phyloP scores from a whole-genome alignment of 2,329 filamentous ascomycete species.

The Cytospora chrysosperma region DNA sequence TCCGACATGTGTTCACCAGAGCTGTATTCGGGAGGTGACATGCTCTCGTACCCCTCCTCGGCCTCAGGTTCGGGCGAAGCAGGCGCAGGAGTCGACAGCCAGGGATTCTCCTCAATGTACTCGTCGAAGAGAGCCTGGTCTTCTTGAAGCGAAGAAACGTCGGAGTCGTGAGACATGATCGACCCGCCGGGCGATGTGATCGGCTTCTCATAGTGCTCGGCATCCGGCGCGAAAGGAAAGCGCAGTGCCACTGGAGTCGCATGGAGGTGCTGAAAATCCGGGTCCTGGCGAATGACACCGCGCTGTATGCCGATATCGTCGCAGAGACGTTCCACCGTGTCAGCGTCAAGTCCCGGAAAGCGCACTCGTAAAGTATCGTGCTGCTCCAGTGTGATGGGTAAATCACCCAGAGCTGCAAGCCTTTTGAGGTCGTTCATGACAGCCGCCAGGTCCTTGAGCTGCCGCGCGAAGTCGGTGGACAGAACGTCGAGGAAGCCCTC shows the following conservation, averaged over 20 bases:
- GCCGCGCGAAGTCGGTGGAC: conserved; percentile 82
- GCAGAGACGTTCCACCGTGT: conserved; percentile 79
- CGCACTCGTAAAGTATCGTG: conserved; percentile 71
- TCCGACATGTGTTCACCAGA: conserved; percentile 46
- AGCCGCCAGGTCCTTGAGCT: conserved; percentile 77
- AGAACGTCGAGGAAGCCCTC: conserved; percentile 83
- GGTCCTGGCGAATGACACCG: conserved; percentile 76
- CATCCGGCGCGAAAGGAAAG: conserved; percentile 79
- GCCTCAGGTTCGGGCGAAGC: conserved; percentile 32
- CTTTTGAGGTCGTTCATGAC: conserved; percentile 79
- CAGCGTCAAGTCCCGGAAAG: conserved; percentile 86
- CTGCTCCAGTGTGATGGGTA: conserved; percentile 74
- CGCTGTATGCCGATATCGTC: conserved; percentile 82
- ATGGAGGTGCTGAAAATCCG: conserved; percentile 64
- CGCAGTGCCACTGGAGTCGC: conserved; percentile 73
- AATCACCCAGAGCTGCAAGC: conserved; percentile 74
- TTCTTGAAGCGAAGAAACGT: conserved; percentile 38
- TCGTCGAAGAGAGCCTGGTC: conserved; percentile 43
- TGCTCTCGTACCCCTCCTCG: conserved; percentile 49
- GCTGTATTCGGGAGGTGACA: conserved; percentile 46
- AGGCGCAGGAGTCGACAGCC: conserved; percentile 39
- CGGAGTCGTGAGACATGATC: conserved; percentile 39
- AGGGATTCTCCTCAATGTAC: conserved; percentile 45
- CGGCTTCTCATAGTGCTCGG: conserved; percentile 30
- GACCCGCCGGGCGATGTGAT: conserved; percentile 50